Percentiles rank a stretch among this genome's conserved stretches.
Evolutionary conservation across 768 basidiomycete species (phyloP).

Genomic region (Agaricus blazei): DNA sequence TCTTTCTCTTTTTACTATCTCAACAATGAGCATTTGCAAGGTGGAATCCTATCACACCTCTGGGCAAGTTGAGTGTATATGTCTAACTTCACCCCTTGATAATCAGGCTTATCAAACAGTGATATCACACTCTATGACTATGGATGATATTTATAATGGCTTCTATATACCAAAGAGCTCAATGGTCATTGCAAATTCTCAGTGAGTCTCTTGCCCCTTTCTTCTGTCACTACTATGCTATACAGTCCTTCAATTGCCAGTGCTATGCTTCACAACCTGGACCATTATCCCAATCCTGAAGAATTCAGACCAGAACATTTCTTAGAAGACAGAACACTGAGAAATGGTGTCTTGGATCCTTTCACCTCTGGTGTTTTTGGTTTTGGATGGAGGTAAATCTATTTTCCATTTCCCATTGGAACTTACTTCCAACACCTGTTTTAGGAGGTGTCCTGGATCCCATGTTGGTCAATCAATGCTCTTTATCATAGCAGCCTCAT

Average conservation of each 20-base stretch:
- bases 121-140: constrained; percentile 2
- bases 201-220: neutral
- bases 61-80: neutral
- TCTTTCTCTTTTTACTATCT: neutral
- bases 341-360: constrained; percentile 7
- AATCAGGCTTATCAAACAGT: neutral
- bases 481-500: neutral
- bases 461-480: neutral
- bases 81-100: too few relatives aligned
- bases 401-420: neutral
- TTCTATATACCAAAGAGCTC: constrained; percentile 11
- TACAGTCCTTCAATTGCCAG: constrained; percentile 8
- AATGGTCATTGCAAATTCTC: constrained; percentile 7
- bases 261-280: constrained; percentile 28
- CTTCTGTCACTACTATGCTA: too few relatives aligned
- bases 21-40: neutral
- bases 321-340: constrained; percentile 13
- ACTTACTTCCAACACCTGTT: neutral
- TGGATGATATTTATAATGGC: constrained; percentile 8
- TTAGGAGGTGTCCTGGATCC: constrained; percentile 4
- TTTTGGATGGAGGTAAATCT: constrained; percentile 15
- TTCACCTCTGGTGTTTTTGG: constrained; percentile 14
- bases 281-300: constrained; percentile 25
- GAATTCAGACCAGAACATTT: constrained; percentile 26
- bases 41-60: neutral